Evolutionary conservation across 805 yeast genomes (phyloP).

Genomic region (Monosporozyma unispora): DNA sequence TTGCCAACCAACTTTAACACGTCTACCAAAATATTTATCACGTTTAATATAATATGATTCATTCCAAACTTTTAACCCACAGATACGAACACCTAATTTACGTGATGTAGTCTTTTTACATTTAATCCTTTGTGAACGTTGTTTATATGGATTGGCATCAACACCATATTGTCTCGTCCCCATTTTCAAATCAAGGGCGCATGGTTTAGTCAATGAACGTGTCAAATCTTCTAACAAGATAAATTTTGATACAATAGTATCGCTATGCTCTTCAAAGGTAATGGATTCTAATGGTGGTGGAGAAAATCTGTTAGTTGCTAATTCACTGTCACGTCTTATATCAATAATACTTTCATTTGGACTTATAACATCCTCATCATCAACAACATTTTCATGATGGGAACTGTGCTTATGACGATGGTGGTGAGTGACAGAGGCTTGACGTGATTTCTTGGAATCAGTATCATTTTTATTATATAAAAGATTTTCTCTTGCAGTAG

Average conservation of each 20-base stretch:
- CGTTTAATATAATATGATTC: constrained; percentile 46
- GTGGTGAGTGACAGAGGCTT: background rate
- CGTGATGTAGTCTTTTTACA: constrained; percentile 77
- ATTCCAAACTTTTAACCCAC: constrained; percentile 90
- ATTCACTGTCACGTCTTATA: background rate
- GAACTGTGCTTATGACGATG: background rate
- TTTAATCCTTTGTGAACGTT: constrained; percentile 68
- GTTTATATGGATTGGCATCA: constrained; percentile 70
- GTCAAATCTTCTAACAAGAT: constrained; percentile 87
- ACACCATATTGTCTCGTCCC: constrained; percentile 98
- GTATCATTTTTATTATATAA: background rate
- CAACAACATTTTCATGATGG: background rate
- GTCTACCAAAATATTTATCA: constrained; percentile 90
- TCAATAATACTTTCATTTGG: background rate
- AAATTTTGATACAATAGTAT: constrained; percentile 43
- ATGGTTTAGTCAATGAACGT: constrained; percentile 69
- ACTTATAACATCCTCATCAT: background rate
- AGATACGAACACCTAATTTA: constrained; percentile 77
- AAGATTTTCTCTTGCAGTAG: constrained; percentile 15
- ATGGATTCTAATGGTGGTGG: constrained; percentile 6
- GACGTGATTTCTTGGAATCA: background rate
- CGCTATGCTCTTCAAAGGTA: constrained; percentile 12
- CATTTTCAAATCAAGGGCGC: constrained; percentile 93
- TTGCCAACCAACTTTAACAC: constrained; percentile 58
- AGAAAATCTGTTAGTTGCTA: background rate